Percentiles rank a stretch among this genome's conserved stretches.
phyloP scores from a whole-genome alignment of 2,329 filamentous ascomycete genomes.

The Raffaelea ambrosiae region DNA sequence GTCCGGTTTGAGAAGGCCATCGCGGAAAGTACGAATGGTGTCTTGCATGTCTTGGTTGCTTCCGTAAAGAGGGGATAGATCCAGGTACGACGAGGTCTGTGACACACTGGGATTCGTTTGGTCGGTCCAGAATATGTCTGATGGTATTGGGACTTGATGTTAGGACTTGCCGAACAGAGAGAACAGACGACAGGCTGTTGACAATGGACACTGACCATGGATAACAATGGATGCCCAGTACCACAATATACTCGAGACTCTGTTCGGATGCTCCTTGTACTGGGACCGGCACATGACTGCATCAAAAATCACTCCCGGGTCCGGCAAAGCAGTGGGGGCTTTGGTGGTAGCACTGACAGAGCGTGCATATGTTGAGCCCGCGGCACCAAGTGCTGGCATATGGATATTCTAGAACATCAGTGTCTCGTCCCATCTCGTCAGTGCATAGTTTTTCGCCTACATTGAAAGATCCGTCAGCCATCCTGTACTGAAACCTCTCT shows the following conservation, averaged over 20 bases:
- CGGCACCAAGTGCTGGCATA: constrained; percentile 57
- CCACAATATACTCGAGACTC: constrained; percentile 63
- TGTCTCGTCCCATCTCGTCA: no score
- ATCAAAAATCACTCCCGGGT: constrained; percentile 56
- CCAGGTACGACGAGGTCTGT: constrained; percentile 64
- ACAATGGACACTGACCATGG: constrained; percentile 41
- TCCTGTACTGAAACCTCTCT: constrained; percentile 55
- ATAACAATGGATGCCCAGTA: constrained; percentile 68
- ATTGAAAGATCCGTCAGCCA: constrained; percentile 63
- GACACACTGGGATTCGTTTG: constrained; percentile 48
- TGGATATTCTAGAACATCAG: constrained; percentile 54
- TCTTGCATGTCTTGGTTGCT: constrained; percentile 59
- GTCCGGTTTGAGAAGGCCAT: constrained; percentile 66
- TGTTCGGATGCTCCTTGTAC: constrained; percentile 57
- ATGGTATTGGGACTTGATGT: not conserved
- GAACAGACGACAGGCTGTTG: no score
- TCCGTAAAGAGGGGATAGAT: constrained; percentile 64
- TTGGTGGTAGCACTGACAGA: constrained; percentile 51
- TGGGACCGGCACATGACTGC: constrained; percentile 47
- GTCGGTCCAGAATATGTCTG: constrained; percentile 65
- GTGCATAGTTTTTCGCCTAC: constrained; percentile 21
- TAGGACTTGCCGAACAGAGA: not conserved
- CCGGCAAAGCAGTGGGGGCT: constrained; percentile 57
- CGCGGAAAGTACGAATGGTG: constrained; percentile 58
- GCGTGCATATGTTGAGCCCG: constrained; percentile 58